Evolutionary conservation across 2,329 filamentous ascomycete species (phyloP), one percentile per base, ranked within the genome.

Genomic region (Claviceps quebecensis): DNA sequence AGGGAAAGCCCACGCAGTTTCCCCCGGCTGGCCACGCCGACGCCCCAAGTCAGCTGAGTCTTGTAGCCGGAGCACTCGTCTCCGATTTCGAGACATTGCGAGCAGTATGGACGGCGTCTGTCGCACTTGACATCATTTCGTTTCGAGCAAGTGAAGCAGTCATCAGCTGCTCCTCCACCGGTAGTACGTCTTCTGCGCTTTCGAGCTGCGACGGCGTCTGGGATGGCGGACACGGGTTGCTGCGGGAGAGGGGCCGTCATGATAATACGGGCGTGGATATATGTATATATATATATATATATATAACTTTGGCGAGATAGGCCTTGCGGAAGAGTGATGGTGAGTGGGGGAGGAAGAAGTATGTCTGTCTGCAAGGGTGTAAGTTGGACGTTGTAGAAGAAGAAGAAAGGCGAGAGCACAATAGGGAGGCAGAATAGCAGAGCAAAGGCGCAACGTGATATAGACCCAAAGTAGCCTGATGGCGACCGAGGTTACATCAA

Each of bases 21-120:
- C 64, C 91, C 91, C 62, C 91, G 83, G 69, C 90, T 96, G 52
- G 91, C 91, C 53, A 97, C 91, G 49, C 91, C 91, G 47, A 96
- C 87, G 43, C 89, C 89, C 91, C 91, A 97, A 46, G 91, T 97
- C 68, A 97, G 76, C 60, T 91, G 90, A 16, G 91, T 97, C 72
- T 94, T 94, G 75, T 97, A 97, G 54, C 91, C 91, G 29, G 87
- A 89, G 71, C 91, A 97, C 64, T 95, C 89, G 65, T 88, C 89
- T 57, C 89, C 90, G 57, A 88, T 77, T 60, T 95, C 87, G 56
- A 97, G 78, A 67, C 91, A 98, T 69, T 89, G 90, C 45, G 89
- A 89, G 71, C 93, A 97, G 70, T 96, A 97, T 8, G 91, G 91
- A 61, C 91, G 80, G 64, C 88, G 82, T 60, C 91, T 83, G 69